These are phyloP conservation scores for Penicillium chermesinum DNA, from an alignment of 495 filamentous ascomycete species.

Conservation along the genomic window DNA sequence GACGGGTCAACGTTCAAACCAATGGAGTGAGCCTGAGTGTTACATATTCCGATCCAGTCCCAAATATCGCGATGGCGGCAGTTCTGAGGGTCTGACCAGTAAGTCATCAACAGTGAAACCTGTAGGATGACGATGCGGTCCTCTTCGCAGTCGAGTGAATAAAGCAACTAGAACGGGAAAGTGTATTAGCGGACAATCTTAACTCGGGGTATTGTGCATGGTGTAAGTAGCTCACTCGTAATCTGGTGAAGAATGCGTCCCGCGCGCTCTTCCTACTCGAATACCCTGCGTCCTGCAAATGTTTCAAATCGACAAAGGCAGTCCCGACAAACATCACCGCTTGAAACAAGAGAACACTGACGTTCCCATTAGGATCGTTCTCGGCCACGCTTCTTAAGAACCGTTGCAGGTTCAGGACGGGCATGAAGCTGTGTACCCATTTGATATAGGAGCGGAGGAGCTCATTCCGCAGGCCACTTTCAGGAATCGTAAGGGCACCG, in stretches of 20 bases:
- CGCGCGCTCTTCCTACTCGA: slow-evolving; percentile 64
- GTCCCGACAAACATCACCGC: slow-evolving; percentile 76
- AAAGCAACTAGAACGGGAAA: slow-evolving; percentile 46
- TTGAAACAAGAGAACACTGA: slow-evolving; percentile 73
- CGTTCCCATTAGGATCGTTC: slow-evolving; percentile 55
- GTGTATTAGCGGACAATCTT: not conserved
- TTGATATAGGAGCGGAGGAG: slow-evolving; percentile 69
- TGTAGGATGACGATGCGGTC: slow-evolving; percentile 77
- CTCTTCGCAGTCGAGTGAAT: slow-evolving; percentile 79
- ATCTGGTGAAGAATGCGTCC: slow-evolving; percentile 68
- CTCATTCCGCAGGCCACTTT: slow-evolving; percentile 60
- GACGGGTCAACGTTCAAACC: slow-evolving; percentile 72
- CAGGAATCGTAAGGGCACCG: slow-evolving; percentile 66
- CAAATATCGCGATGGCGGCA: slow-evolving; percentile 72
- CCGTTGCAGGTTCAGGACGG: slow-evolving; percentile 67
- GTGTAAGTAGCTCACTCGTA: slow-evolving; percentile 51
- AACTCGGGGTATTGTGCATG: not conserved
- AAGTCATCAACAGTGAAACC: slow-evolving; percentile 75
- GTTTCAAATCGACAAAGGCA: slow-evolving; percentile 66
- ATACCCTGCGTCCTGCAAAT: slow-evolving; percentile 65
- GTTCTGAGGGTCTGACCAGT: slow-evolving; percentile 65
- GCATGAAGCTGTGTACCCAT: slow-evolving; percentile 84
- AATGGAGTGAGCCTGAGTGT: slow-evolving; percentile 74
- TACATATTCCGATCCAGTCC: slow-evolving; percentile 84
- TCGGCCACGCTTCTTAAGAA: slow-evolving; percentile 57